Evolutionary conservation across 495 filamentous ascomycete species (phyloP), one percentile per base, ranked within the genome.

Genomic region (Neurospora sp.): DNA sequence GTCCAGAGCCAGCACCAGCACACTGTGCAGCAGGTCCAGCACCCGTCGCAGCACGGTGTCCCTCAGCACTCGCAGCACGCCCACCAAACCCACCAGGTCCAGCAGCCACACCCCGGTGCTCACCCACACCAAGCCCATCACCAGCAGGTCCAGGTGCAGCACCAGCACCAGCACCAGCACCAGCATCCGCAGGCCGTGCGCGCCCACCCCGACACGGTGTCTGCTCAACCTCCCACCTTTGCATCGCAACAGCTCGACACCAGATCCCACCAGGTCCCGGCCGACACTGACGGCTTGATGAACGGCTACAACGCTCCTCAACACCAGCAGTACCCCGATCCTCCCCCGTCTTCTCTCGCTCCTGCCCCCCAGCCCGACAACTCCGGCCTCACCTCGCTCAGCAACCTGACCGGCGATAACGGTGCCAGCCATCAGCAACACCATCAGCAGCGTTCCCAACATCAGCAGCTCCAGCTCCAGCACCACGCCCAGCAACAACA

Each of bases 161-260:
- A 65, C 53, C 48, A 65, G 27, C 46, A 53, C 53, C 48, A 65
- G 27, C 46, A 53, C 53, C 53, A 35, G 53, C 53, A 65, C 72
- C 48, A 46, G 39, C 77, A 78, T 70, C 39, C 70, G 53, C 77
- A 77, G 76, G 53, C 79, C 77, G 78, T 80, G 78, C 80, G 78
- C 69, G 74, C 70, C 40, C 73, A 69, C 70, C 71, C 73, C 71
- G 80, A 81, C 79, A 81, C 78, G 44, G 79, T 81, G 74, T 71
- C 65, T 14, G 20, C 71, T 14, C 77, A 75, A 72, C 72, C 72
- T 40, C 73, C 78, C 27, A 65, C 74, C 40, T 80, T 79, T 68
- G 73, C 77, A 20, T 77, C 80, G 70, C 80, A 81, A 73, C 78
- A 79, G 69, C 79, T 80, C 27, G 77, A 79, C 31, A 61, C 71